These are phyloP conservation scores for Haplosporangium sp. DNA, from an alignment of 371 early-diverging fungal genomes.

Conservation along the genomic window DNA sequence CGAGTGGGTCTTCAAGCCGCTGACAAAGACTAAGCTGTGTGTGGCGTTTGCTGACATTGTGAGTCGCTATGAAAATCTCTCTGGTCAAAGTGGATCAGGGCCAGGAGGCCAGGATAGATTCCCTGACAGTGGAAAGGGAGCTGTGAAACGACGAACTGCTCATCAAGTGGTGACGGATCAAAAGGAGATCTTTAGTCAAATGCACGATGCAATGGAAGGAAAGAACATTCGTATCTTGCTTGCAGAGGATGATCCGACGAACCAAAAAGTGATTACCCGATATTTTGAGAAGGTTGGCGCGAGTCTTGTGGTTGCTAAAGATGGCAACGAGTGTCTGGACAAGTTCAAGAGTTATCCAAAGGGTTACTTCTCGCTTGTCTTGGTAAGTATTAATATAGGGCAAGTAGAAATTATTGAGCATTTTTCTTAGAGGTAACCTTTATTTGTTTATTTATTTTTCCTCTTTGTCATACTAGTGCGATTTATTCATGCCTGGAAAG, in stretches of 20 bases:
- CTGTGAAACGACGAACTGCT: constrained; percentile 44
- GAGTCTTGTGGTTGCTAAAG: constrained; percentile 64
- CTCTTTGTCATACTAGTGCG: constrained; percentile 51
- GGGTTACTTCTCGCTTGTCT: constrained; percentile 62
- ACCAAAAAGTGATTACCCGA: constrained; percentile 69
- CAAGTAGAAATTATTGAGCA: too few relatives aligned
- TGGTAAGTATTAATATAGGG: constrained; percentile 36
- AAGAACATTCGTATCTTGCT: constrained; percentile 49
- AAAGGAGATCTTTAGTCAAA: constrained; percentile 66
- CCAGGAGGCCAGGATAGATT: background rate
- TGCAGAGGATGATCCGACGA: constrained; percentile 69
- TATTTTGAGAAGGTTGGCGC: constrained; percentile 65
- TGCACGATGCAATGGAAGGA: constrained; percentile 63
- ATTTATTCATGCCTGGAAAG: constrained; percentile 76
- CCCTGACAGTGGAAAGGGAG: constrained; percentile 17
- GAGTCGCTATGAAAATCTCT: constrained; percentile 23
- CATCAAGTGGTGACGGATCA: constrained; percentile 64
- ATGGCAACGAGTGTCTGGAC: constrained; percentile 69
- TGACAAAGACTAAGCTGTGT: constrained; percentile 66
- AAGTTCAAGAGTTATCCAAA: constrained; percentile 59
- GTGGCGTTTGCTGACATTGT: constrained; percentile 65
- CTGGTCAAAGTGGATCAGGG: background rate
- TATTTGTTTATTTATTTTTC: background rate
- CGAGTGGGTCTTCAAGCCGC: constrained; percentile 72
- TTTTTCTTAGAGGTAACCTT: background rate